Conservation (phyloP, 495 filamentous ascomycete species). For the Copromyces sp. region DNA sequence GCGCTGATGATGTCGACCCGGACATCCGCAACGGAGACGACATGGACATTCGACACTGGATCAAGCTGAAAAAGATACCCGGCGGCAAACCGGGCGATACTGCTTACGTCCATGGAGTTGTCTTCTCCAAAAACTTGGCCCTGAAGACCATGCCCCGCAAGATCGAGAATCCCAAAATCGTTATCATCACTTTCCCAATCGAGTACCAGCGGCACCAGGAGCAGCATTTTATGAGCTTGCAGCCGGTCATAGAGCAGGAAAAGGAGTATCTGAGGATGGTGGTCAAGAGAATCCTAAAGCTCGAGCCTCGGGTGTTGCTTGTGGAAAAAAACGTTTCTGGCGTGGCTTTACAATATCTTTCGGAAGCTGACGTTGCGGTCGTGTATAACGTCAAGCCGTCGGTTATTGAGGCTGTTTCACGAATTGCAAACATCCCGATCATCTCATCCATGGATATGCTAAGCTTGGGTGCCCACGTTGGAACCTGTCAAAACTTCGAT, state of each 20-base stretch:
- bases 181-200: conserved; percentile 90
- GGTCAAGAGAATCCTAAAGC: conserved; percentile 79
- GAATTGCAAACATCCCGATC: conserved; percentile 81
- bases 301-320: conserved; percentile 75
- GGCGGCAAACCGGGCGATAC: conserved; percentile 86
- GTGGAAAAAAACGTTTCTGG: conserved; percentile 87
- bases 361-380: conserved; percentile 80
- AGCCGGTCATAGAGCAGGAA: conserved; percentile 95
- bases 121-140: conserved; percentile 94
- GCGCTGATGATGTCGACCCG: conserved; percentile 90
- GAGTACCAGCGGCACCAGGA: conserved; percentile 88
- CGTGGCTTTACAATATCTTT: conserved; percentile 75
- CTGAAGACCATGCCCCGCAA: conserved; percentile 90
- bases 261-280: conserved; percentile 89
- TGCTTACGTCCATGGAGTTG: conserved; percentile 85
- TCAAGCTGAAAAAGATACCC: conserved; percentile 93
- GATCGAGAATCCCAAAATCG: conserved; percentile 72
- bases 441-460: conserved; percentile 95
- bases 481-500: conserved; percentile 77
- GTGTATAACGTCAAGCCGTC: conserved; percentile 94
- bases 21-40: conserved; percentile 81
- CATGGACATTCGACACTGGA: conserved; percentile 97
- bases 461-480: conserved; percentile 67
- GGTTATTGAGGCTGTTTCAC: conserved; percentile 86
- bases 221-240: conserved; percentile 95